A percentile compares a stretch with the other conserved stretches of the same genome.
phyloP scores from a whole-genome alignment of 257 asterid genomes.

The Misopates orontium region DNA sequence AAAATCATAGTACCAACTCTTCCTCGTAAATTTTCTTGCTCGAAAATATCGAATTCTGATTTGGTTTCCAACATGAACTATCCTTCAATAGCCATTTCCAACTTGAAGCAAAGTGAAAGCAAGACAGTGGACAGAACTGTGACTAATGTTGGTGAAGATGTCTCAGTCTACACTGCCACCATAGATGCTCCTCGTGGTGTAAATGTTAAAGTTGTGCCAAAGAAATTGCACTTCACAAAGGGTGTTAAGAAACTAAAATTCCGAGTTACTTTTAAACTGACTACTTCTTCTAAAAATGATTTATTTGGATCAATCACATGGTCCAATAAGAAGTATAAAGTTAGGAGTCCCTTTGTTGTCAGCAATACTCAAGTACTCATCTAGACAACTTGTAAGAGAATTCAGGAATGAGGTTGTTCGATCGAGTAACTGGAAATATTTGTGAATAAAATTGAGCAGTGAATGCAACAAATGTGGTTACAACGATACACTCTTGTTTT shows the following conservation, averaged over 20 bases:
- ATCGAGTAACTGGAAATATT: neutral
- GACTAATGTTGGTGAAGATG: constrained; percentile 69
- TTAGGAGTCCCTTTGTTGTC: constrained; percentile 67
- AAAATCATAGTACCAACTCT: constrained; percentile 49
- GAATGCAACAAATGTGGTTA: neutral
- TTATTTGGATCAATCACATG: constrained; percentile 81
- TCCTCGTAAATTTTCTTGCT: constrained; percentile 66
- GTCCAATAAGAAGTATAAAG: constrained; percentile 56
- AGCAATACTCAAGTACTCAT: constrained; percentile 21
- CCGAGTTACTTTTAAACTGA: constrained; percentile 49
- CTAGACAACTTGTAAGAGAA: too few relatives aligned
- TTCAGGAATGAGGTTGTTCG: neutral
- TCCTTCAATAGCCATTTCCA: constrained; percentile 71
- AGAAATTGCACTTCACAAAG: constrained; percentile 55
- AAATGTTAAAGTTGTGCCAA: constrained; percentile 58
- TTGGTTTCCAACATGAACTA: constrained; percentile 74
- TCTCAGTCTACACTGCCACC: constrained; percentile 44
- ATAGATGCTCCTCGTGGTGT: constrained; percentile 43
- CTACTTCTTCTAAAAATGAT: constrained; percentile 25
- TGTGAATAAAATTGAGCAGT: neutral
- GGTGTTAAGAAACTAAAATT: constrained; percentile 47
- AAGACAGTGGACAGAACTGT: constrained; percentile 56
- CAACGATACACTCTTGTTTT: too few relatives aligned
- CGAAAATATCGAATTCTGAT: constrained; percentile 38
- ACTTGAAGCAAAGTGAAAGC: constrained; percentile 28